Evolutionary conservation across 78 protist genomes (phyloP), one percentile per base, ranked within the genome.

Genomic region (Blattamonas nauphoetae): DNA sequence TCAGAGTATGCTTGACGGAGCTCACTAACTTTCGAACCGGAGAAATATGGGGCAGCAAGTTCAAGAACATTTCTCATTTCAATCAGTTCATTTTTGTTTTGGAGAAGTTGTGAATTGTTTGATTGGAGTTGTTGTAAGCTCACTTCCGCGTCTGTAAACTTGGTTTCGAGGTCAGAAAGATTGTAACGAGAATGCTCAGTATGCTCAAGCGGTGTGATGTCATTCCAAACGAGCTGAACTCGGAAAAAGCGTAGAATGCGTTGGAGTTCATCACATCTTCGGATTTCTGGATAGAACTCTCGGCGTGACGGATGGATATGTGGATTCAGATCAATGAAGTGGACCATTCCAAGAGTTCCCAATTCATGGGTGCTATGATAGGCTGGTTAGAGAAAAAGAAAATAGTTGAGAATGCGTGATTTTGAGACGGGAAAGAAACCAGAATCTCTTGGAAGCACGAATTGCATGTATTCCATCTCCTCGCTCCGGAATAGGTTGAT

Each of bases 221-320:
- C 4, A 0, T 4, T 0, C 1, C 1, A 5, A 11, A 34, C 34
- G 11, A 87, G 38, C 42, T 87, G 85, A 1, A 41, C 45, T 1
- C 42, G 42, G 81, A 87, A 0, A 45, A 2, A 78, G 3, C 79
- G 77, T 1, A 87, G 78, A 34, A 32, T 0, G 45, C 85, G 85
- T 46, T 87, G 78, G 1, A 87, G 1, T 36, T 87, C 89, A 79
- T 6, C 6, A 21, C 83, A 79, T 5, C 83, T 4, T 79, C 6
- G 4, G 32, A 79, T 21, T 33, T 6, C 83, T 33, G 45, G 11
- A 79, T 32, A 32, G 21, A 79, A 79, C 21, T 79, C 43, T 6
- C 83, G 33, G 5, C 41, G 33, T 5, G 33, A 4, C 4, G 83
- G 32, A 11, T 79, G 4, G 45, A 79, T 6, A 11, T 4, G 4